Conservation (phyloP, 2,329 filamentous ascomycete genomes). For the Aquanectria penicillioides region DNA sequence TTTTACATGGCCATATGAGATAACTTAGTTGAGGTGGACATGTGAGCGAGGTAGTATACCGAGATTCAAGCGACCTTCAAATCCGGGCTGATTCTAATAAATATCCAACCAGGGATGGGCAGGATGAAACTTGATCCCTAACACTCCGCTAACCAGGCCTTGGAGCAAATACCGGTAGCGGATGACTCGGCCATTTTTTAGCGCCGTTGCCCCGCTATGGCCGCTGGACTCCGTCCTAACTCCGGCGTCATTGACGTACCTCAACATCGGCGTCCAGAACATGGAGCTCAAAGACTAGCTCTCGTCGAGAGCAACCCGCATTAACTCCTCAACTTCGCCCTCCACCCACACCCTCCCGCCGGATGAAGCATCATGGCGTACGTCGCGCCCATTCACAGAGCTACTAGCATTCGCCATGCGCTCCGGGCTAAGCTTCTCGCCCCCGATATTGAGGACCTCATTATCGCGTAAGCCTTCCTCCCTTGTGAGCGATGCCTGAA, state of each 20-base stretch:
- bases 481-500: slow-evolving; percentile 24
- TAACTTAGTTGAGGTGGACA: not conserved
- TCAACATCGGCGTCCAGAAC: slow-evolving; percentile 22
- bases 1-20: not conserved
- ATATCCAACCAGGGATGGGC: not conserved
- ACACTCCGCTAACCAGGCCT: slow-evolving; percentile 22
- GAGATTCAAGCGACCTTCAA: not conserved
- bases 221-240: slow-evolving; percentile 38
- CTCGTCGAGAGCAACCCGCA: slow-evolving; percentile 33
- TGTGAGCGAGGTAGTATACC: not conserved
- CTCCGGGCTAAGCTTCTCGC: slow-evolving; percentile 81
- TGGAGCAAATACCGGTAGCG: slow-evolving; percentile 9
- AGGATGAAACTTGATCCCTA: not conserved
- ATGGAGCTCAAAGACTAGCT: slow-evolving; percentile 43
- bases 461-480: slow-evolving; percentile 77
- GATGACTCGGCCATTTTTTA: slow-evolving; percentile 17
- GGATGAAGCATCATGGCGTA: slow-evolving; percentile 77
- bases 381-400: slow-evolving; percentile 89
- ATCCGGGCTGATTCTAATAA: not conserved
- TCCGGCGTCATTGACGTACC: slow-evolving; percentile 40
- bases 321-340: slow-evolving; percentile 12
- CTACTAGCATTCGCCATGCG: slow-evolving; percentile 91
- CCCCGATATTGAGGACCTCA: slow-evolving; percentile 80
- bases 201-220: slow-evolving; percentile 31
- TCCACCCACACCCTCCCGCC: not conserved